Conservation (phyloP, 2,329 filamentous ascomycete genomes). For the Fusarium sp. region DNA sequence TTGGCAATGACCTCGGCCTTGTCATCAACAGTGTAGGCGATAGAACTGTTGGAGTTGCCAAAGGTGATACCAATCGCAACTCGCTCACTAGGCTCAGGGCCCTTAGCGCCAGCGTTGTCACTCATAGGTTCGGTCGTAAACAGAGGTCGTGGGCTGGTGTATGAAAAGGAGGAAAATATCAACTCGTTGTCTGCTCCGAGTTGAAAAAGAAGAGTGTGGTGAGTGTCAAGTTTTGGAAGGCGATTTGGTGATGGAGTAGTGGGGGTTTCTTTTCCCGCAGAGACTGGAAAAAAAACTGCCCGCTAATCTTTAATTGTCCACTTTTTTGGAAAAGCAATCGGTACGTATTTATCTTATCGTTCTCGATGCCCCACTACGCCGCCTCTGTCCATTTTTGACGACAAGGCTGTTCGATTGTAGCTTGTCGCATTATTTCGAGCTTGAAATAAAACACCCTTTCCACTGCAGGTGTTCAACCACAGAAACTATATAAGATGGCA, state of each 20-base stretch:
- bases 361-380: conserved; percentile 34
- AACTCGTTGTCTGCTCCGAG: conserved; percentile 23
- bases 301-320: conserved; percentile 42
- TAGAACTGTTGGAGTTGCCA: conserved; percentile 98
- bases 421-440: conserved; percentile 31
- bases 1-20: conserved; percentile 98
- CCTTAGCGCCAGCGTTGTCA: conserved; percentile 58
- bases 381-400: conserved; percentile 21
- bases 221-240: conserved; percentile 40
- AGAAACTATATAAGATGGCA: conserved; percentile 59
- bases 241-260: conserved; percentile 38
- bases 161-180: conserved; percentile 14
- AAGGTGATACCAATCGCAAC: conserved; percentile 94
- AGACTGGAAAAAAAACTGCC: conserved; percentile 44
- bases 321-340: conserved; percentile 29
- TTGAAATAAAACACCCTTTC: conserved; percentile 1
- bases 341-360: conserved; percentile 38
- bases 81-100: conserved; percentile 66
- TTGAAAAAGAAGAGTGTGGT: conserved; percentile 20
- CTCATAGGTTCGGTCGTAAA: conserved; percentile 54
- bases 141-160: not conserved
- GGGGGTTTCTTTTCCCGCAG: conserved; percentile 44
- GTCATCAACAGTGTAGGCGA: conserved; percentile 92
- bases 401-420: conserved; percentile 12
- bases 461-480: not conserved